phyloP scores from a whole-genome alignment of 1,284 basidiomycete species.

The Trametes sp. region DNA sequence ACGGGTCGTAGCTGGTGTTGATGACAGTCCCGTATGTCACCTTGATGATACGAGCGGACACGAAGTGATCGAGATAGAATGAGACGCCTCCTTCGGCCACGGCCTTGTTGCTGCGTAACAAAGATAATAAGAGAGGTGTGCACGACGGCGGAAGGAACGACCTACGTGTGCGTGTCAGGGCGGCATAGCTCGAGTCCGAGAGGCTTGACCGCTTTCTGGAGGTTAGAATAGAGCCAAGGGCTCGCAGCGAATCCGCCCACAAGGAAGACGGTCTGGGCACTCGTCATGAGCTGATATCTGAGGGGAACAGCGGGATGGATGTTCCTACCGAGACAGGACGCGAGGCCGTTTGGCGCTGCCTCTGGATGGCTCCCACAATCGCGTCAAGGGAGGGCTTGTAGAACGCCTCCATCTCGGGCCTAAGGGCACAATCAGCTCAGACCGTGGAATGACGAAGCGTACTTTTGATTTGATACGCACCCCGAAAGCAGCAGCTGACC shows the following conservation, averaged over 20 bases:
- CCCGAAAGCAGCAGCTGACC: constrained; percentile 23
- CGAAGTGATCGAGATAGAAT: constrained; percentile 47
- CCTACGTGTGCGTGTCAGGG: constrained; percentile 49
- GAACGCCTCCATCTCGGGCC: constrained; percentile 46
- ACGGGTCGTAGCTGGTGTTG: constrained; percentile 38
- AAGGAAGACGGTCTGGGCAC: constrained; percentile 45
- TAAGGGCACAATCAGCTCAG: constrained; percentile 6
- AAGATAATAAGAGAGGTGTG: neutral
- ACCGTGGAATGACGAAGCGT: neutral
- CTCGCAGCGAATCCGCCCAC: constrained; percentile 51
- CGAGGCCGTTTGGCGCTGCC: constrained; percentile 37
- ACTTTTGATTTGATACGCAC: neutral
- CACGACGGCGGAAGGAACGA: neutral
- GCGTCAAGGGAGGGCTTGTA: constrained; percentile 50
- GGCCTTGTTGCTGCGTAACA: constrained; percentile 36
- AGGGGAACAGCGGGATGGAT: neutral
- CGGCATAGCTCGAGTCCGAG: constrained; percentile 48
- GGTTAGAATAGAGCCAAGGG: constrained; percentile 45
- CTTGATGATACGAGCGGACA: constrained; percentile 46
- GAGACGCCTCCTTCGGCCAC: constrained; percentile 48
- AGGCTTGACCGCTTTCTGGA: constrained; percentile 38
- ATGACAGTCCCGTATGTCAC: constrained; percentile 47
- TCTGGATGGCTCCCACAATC: constrained; percentile 45
- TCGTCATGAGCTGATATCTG: neutral
- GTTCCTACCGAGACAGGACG: constrained; percentile 17